Percentiles rank a stretch among this genome's conserved stretches.
Evolutionary conservation across 495 filamentous ascomycete genomes (phyloP).

Genomic region (Penicillium cosmopolitanum): DNA sequence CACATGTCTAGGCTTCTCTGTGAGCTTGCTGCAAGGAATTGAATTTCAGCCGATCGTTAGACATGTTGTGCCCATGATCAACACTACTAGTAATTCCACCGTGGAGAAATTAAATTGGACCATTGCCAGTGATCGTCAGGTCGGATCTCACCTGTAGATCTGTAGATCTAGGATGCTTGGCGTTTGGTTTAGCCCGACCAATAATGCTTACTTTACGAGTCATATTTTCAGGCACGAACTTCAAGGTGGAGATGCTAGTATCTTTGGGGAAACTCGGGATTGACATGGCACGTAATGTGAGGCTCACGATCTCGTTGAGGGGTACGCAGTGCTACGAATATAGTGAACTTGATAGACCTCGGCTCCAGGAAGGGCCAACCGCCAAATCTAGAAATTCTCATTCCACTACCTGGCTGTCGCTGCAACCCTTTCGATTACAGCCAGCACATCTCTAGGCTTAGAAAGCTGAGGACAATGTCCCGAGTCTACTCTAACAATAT

Average conservation of each 20-base stretch:
- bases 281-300: background rate
- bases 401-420: background rate
- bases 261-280: background rate
- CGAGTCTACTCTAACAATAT: conserved; percentile 1
- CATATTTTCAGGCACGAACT: background rate
- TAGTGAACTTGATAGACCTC: background rate
- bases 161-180: conserved; percentile 8
- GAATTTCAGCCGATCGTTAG: too few relatives aligned
- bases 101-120: background rate
- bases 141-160: conserved; percentile 1
- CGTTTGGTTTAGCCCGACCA: background rate
- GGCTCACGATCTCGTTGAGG: too few relatives aligned
- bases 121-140: background rate
- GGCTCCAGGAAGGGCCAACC: background rate
- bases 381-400: background rate
- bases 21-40: background rate
- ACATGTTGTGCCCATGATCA: background rate
- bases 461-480: conserved; percentile 1
- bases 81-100: background rate
- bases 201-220: background rate
- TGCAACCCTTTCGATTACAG: background rate
- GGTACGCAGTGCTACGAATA: background rate
- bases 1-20: conserved; percentile 5
- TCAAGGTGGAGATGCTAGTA: too few relatives aligned
- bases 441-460: background rate